These are phyloP conservation scores for Chrysophaeum taylorii DNA, from an alignment of 352 stramenopile genomes.

Conservation along the genomic window DNA sequence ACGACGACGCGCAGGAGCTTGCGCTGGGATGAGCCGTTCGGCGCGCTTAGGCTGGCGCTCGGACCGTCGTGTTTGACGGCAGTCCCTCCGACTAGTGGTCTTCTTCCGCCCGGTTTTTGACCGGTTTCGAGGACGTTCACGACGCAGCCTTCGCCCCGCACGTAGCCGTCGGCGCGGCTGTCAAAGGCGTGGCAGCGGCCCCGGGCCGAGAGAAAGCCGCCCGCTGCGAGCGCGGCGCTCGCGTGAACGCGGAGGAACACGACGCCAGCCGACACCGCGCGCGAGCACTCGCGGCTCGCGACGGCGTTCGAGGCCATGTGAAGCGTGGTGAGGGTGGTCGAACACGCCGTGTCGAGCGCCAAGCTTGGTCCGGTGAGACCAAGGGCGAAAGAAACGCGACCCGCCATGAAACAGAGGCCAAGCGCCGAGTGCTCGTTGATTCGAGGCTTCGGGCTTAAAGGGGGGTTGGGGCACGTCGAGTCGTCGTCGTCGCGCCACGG, in stretches of 20 bases:
- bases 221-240: background rate
- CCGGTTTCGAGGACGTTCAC: background rate
- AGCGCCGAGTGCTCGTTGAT: no score
- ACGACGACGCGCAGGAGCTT: no score
- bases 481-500: no score
- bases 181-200: conserved; percentile 16
- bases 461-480: no score
- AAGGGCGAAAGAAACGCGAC: background rate
- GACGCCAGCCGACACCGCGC: background rate
- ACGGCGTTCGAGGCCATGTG: background rate
- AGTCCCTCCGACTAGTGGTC: background rate
- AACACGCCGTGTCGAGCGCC: background rate
- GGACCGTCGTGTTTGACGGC: conserved; percentile 1
- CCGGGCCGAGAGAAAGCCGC: conserved; percentile 7
- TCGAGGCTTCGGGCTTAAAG: no score
- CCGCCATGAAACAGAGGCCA: background rate
- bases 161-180: background rate
- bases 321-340: background rate
- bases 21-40: background rate
- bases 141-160: background rate
- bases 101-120: background rate
- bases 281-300: background rate
- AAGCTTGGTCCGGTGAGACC: background rate
- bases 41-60: conserved; percentile 1
- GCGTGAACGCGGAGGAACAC: background rate